Base-by-base conservation (phyloP, 108 stramenopile species). In the Ochromonas danica region DNA sequence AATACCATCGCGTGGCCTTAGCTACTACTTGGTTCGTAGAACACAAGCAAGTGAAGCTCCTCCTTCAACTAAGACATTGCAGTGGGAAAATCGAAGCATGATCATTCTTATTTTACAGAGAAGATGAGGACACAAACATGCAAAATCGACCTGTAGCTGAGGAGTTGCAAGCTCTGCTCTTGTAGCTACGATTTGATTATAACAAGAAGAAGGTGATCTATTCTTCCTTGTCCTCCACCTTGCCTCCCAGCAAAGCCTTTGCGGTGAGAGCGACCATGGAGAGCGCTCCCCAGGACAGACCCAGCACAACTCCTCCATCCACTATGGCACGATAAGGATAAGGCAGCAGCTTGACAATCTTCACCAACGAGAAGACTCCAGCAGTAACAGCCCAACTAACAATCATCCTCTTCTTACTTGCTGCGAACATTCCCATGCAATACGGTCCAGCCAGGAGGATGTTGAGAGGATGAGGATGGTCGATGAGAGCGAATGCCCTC, bases 281-380 rank as follows among this genome's bases (percentile, higher is more conserved):
- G 30, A 93, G 61, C 28, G 88, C 78, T 25, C 96, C 96, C 84
- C 89, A 91, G 0, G 93, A 88, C 67, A 97, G 85, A 33, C 96
- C 96, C 28, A 88, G 90, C 2, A 97, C 94, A 6, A 96, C 96
- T 43, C 96, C 96, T 17, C 91, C 95, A 88, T 97, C 96, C 22
- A 97, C 87, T 80, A 97, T 94, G 77, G 92, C 91, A 78, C 95
- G 86, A 86, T 91, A 94, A 0, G 93, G 93, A 71, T 92, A 94
- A 1, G 93, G 89, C 61, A 97, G 80, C 62, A 83, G 82, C 80
- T 95, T 95, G 38, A 95, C 94, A 14, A 90, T 80, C 40, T 94
- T 92, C 36, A 97, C 94, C 62, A 97, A 88, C 10, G 83, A 86
- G 1, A 94, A 86, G 30, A 97, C 93, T 57, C 94, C 94, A 40